Percentiles rank a stretch among this genome's conserved stretches.
Evolutionary conservation across 129 eudicot genomes (phyloP).

Genomic region (Rutidosis leptorrhynchoides): DNA sequence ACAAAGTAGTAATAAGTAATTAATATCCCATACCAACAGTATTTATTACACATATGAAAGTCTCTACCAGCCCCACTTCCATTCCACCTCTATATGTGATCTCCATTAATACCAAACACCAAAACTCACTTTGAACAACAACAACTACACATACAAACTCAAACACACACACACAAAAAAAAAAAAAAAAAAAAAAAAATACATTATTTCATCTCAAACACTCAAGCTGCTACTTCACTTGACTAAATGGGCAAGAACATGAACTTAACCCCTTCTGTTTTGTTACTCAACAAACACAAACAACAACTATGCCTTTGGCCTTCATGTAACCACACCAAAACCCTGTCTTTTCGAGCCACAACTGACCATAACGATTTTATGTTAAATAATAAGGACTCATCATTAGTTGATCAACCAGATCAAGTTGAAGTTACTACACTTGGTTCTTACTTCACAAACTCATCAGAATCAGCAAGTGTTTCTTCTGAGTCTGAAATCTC

Average conservation of each 20-base stretch:
- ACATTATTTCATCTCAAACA: constrained; percentile 21
- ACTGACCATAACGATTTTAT: constrained; percentile 33
- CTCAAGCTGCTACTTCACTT: constrained; percentile 2
- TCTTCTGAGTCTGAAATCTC: constrained; percentile 45
- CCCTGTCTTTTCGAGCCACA: constrained; percentile 59
- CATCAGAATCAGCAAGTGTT: constrained; percentile 48
- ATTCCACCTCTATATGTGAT: constrained; percentile 54
- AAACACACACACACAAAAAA: neutral
- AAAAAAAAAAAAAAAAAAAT: neutral
- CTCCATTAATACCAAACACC: constrained; percentile 37
- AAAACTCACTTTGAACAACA: constrained; percentile 22
- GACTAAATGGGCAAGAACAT: constrained; percentile 41
- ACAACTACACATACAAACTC: constrained; percentile 12
- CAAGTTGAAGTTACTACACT: constrained; percentile 32
- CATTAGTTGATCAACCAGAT: constrained; percentile 9
- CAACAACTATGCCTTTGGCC: constrained; percentile 56
- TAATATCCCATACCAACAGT: constrained; percentile 27
- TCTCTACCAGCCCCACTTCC: constrained; percentile 55
- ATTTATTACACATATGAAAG: constrained; percentile 57
- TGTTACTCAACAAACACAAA: constrained; percentile 40
- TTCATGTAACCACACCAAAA: constrained; percentile 64
- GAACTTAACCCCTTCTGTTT: constrained; percentile 56
- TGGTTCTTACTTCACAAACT: constrained; percentile 51
- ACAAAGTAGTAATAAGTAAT: constrained; percentile 27
- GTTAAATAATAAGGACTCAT: constrained; percentile 29